These are phyloP conservation scores for Acidomyces sp. DNA, from an alignment of 495 filamentous ascomycete genomes.

Conservation along the genomic window DNA sequence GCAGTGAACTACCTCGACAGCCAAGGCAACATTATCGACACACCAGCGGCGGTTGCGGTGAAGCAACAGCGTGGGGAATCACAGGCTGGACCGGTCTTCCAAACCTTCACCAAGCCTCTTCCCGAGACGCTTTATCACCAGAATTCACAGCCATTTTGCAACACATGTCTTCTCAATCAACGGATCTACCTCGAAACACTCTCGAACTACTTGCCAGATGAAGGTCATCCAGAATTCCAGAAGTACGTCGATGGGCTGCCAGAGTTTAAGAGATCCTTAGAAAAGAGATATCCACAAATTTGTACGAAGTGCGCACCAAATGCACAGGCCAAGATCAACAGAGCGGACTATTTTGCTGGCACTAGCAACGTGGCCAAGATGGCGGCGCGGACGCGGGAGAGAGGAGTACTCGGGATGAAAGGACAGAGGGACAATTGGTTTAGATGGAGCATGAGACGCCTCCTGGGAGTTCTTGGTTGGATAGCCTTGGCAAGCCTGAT, in stretches of 20 bases:
- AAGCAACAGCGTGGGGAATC: not conserved
- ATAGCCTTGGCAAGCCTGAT: conserved; percentile 35
- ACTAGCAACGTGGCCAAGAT: conserved; percentile 60
- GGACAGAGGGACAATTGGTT: conserved; percentile 28
- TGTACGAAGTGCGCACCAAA: conserved; percentile 61
- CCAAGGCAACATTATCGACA: conserved; percentile 78
- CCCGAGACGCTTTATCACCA: conserved; percentile 5
- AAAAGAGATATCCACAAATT: conserved; percentile 70
- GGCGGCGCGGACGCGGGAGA: conserved; percentile 49
- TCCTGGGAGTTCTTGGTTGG: conserved; percentile 38
- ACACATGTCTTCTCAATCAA: conserved; percentile 69
- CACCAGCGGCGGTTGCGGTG: conserved; percentile 46
- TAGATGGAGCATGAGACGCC: conserved; percentile 40
- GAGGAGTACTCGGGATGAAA: conserved; percentile 30
- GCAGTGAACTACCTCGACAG: conserved; percentile 74
- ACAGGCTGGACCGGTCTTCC: conserved; percentile 6
- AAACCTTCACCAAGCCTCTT: conserved; percentile 9
- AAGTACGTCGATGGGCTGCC: conserved; percentile 45
- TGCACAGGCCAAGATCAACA: conserved; percentile 49
- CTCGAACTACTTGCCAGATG: conserved; percentile 55
- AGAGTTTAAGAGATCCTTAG: conserved; percentile 48
- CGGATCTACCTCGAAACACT: conserved; percentile 54
- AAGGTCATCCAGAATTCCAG: conserved; percentile 49
- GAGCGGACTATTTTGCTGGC: conserved; percentile 55
- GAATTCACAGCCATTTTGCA: conserved; percentile 51